Evolutionary conservation across 257 asterid genomes (phyloP), one percentile per base, ranked within the genome.

Genomic region (Solanum dulcamara): DNA sequence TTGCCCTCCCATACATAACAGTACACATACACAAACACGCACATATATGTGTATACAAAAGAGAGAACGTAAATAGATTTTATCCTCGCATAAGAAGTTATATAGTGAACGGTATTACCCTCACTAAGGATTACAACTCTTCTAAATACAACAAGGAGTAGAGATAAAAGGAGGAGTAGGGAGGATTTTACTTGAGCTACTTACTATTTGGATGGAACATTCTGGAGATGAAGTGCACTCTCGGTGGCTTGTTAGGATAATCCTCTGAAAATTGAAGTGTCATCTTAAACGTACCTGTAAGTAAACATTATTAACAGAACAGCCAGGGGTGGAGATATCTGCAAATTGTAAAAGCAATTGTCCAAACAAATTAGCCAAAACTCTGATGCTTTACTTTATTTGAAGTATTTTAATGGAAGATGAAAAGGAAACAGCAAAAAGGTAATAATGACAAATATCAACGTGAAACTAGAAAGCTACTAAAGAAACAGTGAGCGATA

Each of bases 131-230:
- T 77, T 28, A 28, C 40, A 46, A 50, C 26, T 28, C 62, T 46
- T 17, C 37, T 13, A 42, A 44, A 18, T 26, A 48, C 15, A 77
- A 77, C 46, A 62, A 77, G 83, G 40, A 17, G 64, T 15, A 77
- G 42, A 77, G 10, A 70, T 9, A 37, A 50, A 28, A 28, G 62
- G 83, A 26, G 59, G 81, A 37, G 59, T 10, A 48, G 64, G 66
- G 66, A 15, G 32, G 7, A 8, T 46, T 42, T 70, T 32, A 28
- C 15, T 46, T 77, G 42, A 15, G 83, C n/a, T 74, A 90, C 98
- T 93, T 95, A 94, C 97, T 95, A 84, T 95, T 95, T 83, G 98
- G 98, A 85, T 95, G 98, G 89, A 94, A 94, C 98, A 95, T 95
- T 90, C 97, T 92, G 81, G 98, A 94, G 82, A 94, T 90, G 85